These are phyloP conservation scores for Suhomyces choctaworum DNA, from an alignment of 1,139 yeast genomes.

Conservation along the genomic window DNA sequence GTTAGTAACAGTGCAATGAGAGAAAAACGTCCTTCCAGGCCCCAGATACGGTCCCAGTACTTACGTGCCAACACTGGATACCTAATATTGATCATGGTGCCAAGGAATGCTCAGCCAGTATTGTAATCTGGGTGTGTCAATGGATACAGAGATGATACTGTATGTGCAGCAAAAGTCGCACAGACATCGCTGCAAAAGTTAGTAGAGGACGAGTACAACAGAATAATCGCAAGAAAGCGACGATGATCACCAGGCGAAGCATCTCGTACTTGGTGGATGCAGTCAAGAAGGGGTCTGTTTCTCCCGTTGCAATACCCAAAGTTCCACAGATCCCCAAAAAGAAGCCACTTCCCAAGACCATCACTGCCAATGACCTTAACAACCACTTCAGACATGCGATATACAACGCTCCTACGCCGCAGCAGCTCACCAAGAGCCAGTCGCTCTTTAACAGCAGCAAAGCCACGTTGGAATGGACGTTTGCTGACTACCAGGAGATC, in stretches of 20 bases:
- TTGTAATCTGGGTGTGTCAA: no score
- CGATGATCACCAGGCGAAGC: conserved; percentile 8
- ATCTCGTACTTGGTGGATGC: conserved; percentile 18
- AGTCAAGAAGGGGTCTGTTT: not conserved
- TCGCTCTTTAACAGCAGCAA: conserved; percentile 47
- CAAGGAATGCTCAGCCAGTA: no score
- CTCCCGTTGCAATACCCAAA: not conserved
- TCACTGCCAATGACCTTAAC: conserved; percentile 29
- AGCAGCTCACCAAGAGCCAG: conserved; percentile 18
- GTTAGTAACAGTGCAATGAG: not conserved
- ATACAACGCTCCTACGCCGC: conserved; percentile 16
- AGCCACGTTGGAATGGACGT: conserved; percentile 60
- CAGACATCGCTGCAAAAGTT: no score
- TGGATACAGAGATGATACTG: no score
- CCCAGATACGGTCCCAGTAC: not conserved
- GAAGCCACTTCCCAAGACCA: conserved; percentile 6
- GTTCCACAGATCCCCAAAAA: not conserved
- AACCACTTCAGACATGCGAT: conserved; percentile 23
- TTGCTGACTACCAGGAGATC: conserved; percentile 50
- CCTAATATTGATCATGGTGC: conserved; percentile 8
- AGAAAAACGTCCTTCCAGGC: not conserved
- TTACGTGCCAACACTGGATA: conserved; percentile 7
- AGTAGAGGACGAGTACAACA: no score
- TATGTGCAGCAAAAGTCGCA: no score
- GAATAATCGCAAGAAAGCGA: no score